phyloP scores from a whole-genome alignment of 441 rosid species.

The Eutrema salsugineum region DNA sequence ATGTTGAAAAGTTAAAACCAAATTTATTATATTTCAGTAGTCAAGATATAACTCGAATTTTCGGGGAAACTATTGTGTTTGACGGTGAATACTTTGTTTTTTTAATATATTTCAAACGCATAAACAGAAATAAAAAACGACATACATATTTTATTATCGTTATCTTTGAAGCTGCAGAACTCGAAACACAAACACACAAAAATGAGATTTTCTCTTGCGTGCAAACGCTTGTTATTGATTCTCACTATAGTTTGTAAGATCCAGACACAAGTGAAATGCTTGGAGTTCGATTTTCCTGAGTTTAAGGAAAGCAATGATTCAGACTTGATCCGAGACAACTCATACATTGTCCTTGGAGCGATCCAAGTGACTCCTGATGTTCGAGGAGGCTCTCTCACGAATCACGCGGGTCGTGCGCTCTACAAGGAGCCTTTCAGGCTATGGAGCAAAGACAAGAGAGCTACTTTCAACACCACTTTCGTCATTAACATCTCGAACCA shows the following conservation, averaged over 20 bases:
- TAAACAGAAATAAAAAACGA: not conserved
- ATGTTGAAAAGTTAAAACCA: not conserved
- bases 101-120: not conserved
- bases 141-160: not conserved
- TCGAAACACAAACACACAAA: not conserved
- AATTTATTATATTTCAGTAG: not conserved
- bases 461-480: constrained; percentile 56
- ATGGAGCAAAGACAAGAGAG: constrained; percentile 29
- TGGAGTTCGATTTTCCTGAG: constrained; percentile 28
- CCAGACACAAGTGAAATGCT: constrained; percentile 24
- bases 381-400: constrained; percentile 2
- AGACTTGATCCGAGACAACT: not conserved
- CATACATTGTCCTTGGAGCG: constrained; percentile 30
- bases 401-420: constrained; percentile 39
- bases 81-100: not conserved
- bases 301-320: constrained; percentile 1
- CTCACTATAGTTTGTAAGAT: constrained; percentile 5
- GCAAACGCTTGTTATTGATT: constrained; percentile 20
- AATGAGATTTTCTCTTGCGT: constrained; percentile 1
- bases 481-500: constrained; percentile 37
- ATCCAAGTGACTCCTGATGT: constrained; percentile 61
- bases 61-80: not conserved
- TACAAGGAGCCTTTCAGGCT: constrained; percentile 41
- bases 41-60: not conserved
- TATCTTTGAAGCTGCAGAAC: not conserved